A percentile compares a stretch with the other conserved stretches of the same genome.
These are phyloP conservation scores for Wallemia ichthyophaga DNA, from an alignment of 1,284 basidiomycete species.

Conservation along the genomic window DNA sequence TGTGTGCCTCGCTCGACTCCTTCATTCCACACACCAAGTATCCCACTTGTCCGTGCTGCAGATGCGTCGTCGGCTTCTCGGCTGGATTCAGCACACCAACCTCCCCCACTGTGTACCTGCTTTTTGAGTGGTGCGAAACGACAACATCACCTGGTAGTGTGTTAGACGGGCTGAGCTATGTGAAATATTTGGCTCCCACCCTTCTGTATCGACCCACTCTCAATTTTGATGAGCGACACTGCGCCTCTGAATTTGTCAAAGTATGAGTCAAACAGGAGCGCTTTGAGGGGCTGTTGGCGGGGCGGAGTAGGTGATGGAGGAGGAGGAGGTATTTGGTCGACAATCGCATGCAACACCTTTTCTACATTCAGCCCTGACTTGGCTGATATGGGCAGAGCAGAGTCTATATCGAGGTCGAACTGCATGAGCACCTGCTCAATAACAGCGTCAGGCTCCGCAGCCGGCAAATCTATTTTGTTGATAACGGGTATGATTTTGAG, in stretches of 20 bases:
- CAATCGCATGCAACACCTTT: conserved; percentile 41
- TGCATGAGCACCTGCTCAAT: conserved; percentile 48
- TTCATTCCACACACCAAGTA: conserved; percentile 91
- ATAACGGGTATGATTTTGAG: conserved; percentile 69
- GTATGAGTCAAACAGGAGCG: conserved; percentile 75
- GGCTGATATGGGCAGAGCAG: conserved; percentile 54
- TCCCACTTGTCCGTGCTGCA: conserved; percentile 70
- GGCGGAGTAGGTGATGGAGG: conserved; percentile 22
- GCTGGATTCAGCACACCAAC: conserved; percentile 79
- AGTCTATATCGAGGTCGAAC: conserved; percentile 39
- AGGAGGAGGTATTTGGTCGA: conserved; percentile 42
- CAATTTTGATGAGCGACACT: conserved; percentile 59
- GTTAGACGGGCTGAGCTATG: conserved; percentile 2
- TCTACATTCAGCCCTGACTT: conserved; percentile 69
- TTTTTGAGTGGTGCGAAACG: conserved; percentile 50
- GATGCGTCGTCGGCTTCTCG: conserved; percentile 34
- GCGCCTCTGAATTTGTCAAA: conserved; percentile 93
- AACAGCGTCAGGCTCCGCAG: conserved; percentile 49
- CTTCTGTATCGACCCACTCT: conserved; percentile 24
- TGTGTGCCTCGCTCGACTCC: conserved; percentile 82
- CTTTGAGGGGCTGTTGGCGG: conserved; percentile 31
- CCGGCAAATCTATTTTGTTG: conserved; percentile 83
- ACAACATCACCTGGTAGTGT: conserved; percentile 46
- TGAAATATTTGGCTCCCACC: conserved; percentile 11
- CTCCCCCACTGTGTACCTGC: conserved; percentile 74